phyloP scores from a whole-genome alignment of 768 basidiomycete genomes.

The Leucosporidium yakuticum region DNA sequence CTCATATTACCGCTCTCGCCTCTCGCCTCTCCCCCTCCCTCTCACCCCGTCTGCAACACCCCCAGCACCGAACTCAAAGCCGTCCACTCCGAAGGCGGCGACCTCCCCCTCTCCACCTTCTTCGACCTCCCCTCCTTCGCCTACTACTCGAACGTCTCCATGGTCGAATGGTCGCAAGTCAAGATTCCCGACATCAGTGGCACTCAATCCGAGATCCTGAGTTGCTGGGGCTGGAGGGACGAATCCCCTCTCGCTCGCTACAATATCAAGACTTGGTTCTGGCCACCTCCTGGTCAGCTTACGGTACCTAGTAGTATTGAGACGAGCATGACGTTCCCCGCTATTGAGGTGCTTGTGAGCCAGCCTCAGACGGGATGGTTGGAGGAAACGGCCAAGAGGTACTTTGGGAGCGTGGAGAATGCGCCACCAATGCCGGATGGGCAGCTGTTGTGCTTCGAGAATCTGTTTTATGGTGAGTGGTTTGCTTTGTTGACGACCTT shows the following conservation, averaged over 20 bases:
- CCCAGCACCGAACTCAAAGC: constrained; percentile 29
- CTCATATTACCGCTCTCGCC: no score
- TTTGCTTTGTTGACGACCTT: no score
- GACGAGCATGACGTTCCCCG: constrained; percentile 32
- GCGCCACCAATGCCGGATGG: constrained; percentile 27
- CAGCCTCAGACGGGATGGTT: constrained; percentile 25
- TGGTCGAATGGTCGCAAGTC: constrained; percentile 29
- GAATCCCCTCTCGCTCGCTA: constrained; percentile 24
- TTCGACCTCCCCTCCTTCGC: constrained; percentile 27
- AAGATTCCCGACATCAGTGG: constrained; percentile 32
- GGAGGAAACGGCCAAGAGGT: constrained; percentile 4
- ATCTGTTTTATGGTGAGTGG: constrained; percentile 22
- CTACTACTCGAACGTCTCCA: constrained; percentile 28
- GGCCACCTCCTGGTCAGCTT: constrained; percentile 29
- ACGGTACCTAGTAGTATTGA: constrained; percentile 26
- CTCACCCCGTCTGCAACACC: background rate
- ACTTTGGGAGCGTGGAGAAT: constrained; percentile 5
- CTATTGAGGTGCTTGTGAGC: constrained; percentile 23
- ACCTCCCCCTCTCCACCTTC: constrained; percentile 22
- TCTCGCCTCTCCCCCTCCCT: background rate
- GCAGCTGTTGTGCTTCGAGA: constrained; percentile 32
- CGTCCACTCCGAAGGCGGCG: constrained; percentile 23
- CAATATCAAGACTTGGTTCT: constrained; percentile 32
- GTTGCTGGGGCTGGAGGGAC: constrained; percentile 32
- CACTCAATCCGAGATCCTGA: constrained; percentile 20